Evolutionary conservation across 768 basidiomycete species (phyloP).

Genomic region (Roridomyces roridus): DNA sequence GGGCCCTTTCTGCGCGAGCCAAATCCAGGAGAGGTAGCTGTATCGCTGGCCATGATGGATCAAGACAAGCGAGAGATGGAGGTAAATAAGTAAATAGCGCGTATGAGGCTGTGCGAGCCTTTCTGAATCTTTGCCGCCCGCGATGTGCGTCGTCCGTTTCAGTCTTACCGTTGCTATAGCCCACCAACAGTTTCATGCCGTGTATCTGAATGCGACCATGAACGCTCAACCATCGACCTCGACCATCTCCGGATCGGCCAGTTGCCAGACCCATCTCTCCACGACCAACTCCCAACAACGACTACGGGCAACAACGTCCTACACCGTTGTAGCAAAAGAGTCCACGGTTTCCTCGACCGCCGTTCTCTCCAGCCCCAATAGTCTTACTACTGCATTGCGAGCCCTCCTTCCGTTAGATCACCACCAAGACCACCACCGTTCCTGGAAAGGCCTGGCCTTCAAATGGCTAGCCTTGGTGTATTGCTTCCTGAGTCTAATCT

Average conservation of each 20-base stretch:
- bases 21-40: slow-evolving; percentile 47
- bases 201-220: too few species aligned
- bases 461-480: slow-evolving; percentile 44
- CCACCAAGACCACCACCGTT: slow-evolving; percentile 28
- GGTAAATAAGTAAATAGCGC: background rate
- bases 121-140: too few species aligned
- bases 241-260: slow-evolving; percentile 29
- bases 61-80: background rate
- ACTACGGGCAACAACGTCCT: slow-evolving; percentile 32
- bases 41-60: background rate
- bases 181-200: too few species aligned
- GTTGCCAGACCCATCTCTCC: slow-evolving; percentile 49
- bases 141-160: too few species aligned
- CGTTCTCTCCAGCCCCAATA: slow-evolving; percentile 13
- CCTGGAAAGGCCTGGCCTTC: slow-evolving; percentile 35
- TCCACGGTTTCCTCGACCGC: background rate
- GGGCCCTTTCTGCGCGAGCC: slow-evolving; percentile 63
- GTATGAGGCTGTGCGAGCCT: too few species aligned
- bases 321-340: slow-evolving; percentile 5
- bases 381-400: slow-evolving; percentile 15
- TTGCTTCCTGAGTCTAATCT: slow-evolving; percentile 46
- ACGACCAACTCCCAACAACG: slow-evolving; percentile 49
- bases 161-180: too few species aligned
- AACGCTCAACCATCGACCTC: background rate
- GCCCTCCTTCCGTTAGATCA: slow-evolving; percentile 19